A percentile compares a stretch with the other conserved stretches of the same genome.
phyloP scores from a whole-genome alignment of 2,329 filamentous ascomycete genomes.

The Colletotrichum nymphaeae region DNA sequence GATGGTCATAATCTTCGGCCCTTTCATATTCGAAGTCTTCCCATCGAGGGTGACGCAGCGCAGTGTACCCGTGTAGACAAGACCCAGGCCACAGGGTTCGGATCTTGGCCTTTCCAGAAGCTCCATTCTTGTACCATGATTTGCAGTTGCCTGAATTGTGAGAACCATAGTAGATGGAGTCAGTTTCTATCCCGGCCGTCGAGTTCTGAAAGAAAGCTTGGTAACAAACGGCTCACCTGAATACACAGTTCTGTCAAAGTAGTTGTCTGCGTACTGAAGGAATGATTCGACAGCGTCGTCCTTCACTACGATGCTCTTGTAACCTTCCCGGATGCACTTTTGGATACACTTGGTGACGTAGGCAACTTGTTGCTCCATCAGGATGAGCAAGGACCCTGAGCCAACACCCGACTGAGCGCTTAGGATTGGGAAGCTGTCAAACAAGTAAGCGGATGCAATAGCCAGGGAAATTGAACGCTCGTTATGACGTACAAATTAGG shows the following conservation, averaged over 20 bases:
- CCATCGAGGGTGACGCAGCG: neutral
- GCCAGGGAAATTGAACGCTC: rapidly evolving
- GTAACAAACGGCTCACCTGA: too few relatives aligned
- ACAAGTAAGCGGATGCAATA: neutral
- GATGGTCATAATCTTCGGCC: neutral
- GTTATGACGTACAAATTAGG: neutral
- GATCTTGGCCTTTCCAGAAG: neutral
- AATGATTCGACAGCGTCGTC: neutral
- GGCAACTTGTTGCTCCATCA: neutral
- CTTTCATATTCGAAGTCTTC: constrained; percentile 7
- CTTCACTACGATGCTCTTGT: neutral
- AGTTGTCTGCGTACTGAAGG: neutral
- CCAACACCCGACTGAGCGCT: neutral
- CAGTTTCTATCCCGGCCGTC: neutral
- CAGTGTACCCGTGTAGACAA: neutral
- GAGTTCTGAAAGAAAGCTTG: too few relatives aligned
- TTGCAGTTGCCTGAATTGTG: neutral
- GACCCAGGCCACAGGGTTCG: constrained; percentile 7
- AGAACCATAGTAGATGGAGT: neutral
- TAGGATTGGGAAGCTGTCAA: neutral
- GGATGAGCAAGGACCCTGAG: neutral
- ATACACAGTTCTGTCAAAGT: constrained; percentile 9
- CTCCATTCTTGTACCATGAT: neutral
- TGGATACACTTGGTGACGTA: neutral
- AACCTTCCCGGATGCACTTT: neutral